Percentiles rank a stretch among this genome's conserved stretches.
phyloP scores from a whole-genome alignment of 345 rosid species.

The Kandelia obovata region DNA sequence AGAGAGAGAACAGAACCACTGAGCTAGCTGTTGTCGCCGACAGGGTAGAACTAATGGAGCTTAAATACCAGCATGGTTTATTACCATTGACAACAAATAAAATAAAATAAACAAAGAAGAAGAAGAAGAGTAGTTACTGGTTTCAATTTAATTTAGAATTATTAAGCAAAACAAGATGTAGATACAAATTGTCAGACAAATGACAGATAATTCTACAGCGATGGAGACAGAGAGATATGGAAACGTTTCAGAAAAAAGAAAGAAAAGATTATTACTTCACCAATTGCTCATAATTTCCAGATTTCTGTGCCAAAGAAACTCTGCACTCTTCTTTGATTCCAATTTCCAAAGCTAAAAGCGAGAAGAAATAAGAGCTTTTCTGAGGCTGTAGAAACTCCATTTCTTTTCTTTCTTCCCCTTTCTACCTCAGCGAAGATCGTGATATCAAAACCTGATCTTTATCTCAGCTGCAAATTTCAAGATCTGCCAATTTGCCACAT shows the following conservation, averaged over 20 bases:
- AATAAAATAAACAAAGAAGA: too few species aligned
- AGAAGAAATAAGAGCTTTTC: background rate
- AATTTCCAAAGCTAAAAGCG: too few species aligned
- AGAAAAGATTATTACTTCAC: background rate
- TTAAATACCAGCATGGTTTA: background rate
- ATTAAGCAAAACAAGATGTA: slow-evolving; percentile 10
- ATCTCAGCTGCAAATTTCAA: slow-evolving; percentile 12
- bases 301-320: background rate
- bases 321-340: background rate
- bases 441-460: background rate
- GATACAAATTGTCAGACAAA: slow-evolving; percentile 23
- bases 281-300: too few species aligned
- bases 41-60: too few species aligned
- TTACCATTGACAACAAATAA: background rate
- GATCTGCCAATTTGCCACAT: slow-evolving; percentile 44
- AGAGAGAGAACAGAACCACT: too few species aligned
- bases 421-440: background rate
- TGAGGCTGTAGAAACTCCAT: background rate
- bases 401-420: background rate
- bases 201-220: slow-evolving; percentile 27
- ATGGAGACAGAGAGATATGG: background rate
- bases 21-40: background rate
- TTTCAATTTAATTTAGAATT: slow-evolving; percentile 13
- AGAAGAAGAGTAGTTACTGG: background rate
- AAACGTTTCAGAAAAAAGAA: background rate